These are phyloP conservation scores for Hyaloscypha bicolor DNA, from an alignment of 495 filamentous ascomycete species.

Conservation along the genomic window DNA sequence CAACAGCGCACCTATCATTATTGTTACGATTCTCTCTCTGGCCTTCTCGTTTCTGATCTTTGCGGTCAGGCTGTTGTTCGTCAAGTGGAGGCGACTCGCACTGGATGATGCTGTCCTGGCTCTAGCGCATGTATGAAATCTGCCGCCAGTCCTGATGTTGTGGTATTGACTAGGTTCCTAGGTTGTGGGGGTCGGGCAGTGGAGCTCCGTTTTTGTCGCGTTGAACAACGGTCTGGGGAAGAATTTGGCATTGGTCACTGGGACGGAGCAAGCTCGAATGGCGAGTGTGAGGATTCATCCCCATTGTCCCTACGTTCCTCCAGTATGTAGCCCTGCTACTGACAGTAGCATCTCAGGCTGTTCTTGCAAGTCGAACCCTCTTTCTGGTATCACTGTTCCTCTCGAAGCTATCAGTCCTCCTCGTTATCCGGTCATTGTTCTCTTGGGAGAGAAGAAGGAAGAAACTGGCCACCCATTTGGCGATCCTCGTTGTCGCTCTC, in stretches of 20 bases:
- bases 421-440: constrained; percentile 15
- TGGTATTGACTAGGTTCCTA: not conserved
- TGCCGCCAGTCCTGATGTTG: not conserved
- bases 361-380: constrained; percentile 12
- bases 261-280: not conserved
- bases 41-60: constrained; percentile 15
- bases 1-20: constrained; percentile 11
- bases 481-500: not conserved
- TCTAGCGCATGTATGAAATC: constrained; percentile 12
- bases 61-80: constrained; percentile 12
- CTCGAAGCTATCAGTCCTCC: constrained; percentile 15
- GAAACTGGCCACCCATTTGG: constrained; percentile 2
- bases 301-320: not conserved
- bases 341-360: constrained; percentile 2
- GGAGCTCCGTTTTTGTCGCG: constrained; percentile 13
- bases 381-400: constrained; percentile 11
- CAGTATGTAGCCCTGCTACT: not conserved
- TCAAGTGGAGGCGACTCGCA: constrained; percentile 13
- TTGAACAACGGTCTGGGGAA: constrained; percentile 17
- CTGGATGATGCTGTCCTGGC: constrained; percentile 9
- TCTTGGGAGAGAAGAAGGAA: constrained; percentile 13
- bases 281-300: too few species aligned
- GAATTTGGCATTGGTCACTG: not conserved
- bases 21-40: constrained; percentile 17
- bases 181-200: constrained; percentile 14